Percentiles rank a stretch among this genome's conserved stretches.
These are phyloP conservation scores for Oligophagozyma castellii DNA, from an alignment of 1,139 yeast genomes.

Conservation along the genomic window DNA sequence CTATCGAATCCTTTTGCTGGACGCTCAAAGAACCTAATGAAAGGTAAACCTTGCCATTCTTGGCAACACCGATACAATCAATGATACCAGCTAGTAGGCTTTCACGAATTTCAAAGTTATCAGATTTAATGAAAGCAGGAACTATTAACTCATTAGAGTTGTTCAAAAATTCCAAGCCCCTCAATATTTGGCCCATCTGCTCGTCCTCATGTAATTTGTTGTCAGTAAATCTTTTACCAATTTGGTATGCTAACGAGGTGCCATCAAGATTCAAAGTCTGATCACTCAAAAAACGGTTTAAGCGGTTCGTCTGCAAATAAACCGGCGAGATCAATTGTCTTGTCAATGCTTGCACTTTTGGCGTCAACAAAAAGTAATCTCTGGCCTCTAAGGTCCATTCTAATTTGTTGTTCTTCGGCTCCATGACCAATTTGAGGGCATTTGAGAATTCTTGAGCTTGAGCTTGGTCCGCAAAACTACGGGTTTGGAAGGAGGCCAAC, in stretches of 20 bases:
- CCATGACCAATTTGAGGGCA: not conserved
- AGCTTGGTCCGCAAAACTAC: not conserved
- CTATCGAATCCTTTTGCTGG: not conserved
- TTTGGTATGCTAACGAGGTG: slow-evolving; percentile 7
- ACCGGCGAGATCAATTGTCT: slow-evolving; percentile 28
- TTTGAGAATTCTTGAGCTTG: not conserved
- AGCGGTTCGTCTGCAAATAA: slow-evolving; percentile 19
- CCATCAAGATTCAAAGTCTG: slow-evolving; percentile 3
- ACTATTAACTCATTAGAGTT: slow-evolving; percentile 4
- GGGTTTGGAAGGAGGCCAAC: not conserved
- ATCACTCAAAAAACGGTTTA: slow-evolving; percentile 8
- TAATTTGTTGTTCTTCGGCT: not conserved
- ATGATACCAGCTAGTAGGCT: slow-evolving; percentile 30
- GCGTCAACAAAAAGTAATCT: slow-evolving; percentile 17
- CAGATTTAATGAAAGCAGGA: slow-evolving; percentile 15
- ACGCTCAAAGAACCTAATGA: slow-evolving; percentile 7
- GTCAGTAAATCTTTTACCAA: not conserved
- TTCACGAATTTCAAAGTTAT: slow-evolving; percentile 27
- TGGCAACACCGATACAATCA: slow-evolving; percentile 24
- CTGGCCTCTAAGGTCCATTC: slow-evolving; percentile 28
- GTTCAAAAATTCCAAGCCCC: not conserved
- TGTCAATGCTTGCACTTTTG: slow-evolving; percentile 20
- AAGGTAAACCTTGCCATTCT: not conserved
- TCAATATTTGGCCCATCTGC: not conserved
- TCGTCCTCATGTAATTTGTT: not conserved